These are phyloP conservation scores for Chrysanthemum lavandulifolium DNA, from an alignment of 129 eudicot species.

Conservation along the genomic window DNA sequence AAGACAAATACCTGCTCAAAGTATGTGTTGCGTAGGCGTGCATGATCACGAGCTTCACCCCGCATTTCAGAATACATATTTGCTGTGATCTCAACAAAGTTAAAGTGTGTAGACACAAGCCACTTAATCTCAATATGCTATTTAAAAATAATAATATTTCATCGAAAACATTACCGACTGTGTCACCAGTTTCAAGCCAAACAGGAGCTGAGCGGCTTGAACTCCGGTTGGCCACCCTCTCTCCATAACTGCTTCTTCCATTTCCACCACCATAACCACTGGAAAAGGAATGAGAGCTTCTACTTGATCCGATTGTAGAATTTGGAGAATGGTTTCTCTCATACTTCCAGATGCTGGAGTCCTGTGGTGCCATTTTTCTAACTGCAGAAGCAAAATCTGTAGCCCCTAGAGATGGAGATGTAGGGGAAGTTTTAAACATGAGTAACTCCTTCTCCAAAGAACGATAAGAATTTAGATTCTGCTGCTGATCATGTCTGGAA, in stretches of 20 bases:
- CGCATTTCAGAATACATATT: slow-evolving; percentile 74
- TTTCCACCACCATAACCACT: slow-evolving; percentile 52
- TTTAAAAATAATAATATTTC: slow-evolving; percentile 15
- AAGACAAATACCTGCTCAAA: slow-evolving; percentile 66
- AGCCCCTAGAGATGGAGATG: slow-evolving; percentile 53
- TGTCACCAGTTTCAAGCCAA: slow-evolving; percentile 83
- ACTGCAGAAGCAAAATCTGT: slow-evolving; percentile 88
- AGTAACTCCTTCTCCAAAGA: slow-evolving; percentile 52
- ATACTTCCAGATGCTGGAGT: slow-evolving; percentile 62
- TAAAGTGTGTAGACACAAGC: slow-evolving; percentile 36
- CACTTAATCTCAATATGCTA: slow-evolving; percentile 8
- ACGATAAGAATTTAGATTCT: slow-evolving; percentile 38
- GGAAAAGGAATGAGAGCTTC: slow-evolving; percentile 50
- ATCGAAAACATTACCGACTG: slow-evolving; percentile 64
- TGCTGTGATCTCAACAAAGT: slow-evolving; percentile 63
- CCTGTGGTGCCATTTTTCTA: slow-evolving; percentile 68
- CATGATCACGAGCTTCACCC: slow-evolving; percentile 86
- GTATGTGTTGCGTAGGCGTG: slow-evolving; percentile 62
- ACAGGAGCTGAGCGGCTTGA: slow-evolving; percentile 56
- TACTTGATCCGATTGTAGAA: slow-evolving; percentile 62
- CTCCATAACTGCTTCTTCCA: slow-evolving; percentile 41
- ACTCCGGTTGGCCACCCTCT: slow-evolving; percentile 47
- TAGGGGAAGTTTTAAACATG: slow-evolving; percentile 46
- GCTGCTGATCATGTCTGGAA: slow-evolving; percentile 47
- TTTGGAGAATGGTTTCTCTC: slow-evolving; percentile 51